Conservation (phyloP, 2,329 filamentous ascomycete genomes). For the Harringtonia aguacate region DNA sequence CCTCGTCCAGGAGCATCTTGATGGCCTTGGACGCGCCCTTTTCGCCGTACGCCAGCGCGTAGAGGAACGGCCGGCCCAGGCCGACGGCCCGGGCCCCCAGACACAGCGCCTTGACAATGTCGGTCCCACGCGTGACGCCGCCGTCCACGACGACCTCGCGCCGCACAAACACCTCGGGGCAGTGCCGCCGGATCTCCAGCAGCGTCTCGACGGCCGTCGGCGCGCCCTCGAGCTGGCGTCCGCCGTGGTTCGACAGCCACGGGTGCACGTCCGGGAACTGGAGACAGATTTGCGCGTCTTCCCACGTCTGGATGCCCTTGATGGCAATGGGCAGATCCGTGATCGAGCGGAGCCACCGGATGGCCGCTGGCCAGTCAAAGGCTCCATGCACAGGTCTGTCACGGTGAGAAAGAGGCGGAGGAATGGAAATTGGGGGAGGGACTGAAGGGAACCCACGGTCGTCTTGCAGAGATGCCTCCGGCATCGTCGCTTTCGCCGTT, state of each 20-base stretch:
- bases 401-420: conserved; percentile 15
- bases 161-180: conserved; percentile 31
- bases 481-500: not conserved
- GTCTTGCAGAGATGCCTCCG: too few relatives aligned
- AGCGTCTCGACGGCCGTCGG: conserved; percentile 37
- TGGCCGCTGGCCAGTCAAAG: not conserved
- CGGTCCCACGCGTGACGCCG: conserved; percentile 42
- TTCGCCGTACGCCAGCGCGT: conserved; percentile 2
- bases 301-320: conserved; percentile 47
- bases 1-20: not conserved
- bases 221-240: conserved; percentile 29
- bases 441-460: not conserved
- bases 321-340: conserved; percentile 36
- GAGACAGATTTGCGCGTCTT: conserved; percentile 41
- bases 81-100: conserved; percentile 11
- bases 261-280: conserved; percentile 41
- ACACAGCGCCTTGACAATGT: conserved; percentile 17
- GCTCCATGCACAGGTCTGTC: conserved; percentile 13
- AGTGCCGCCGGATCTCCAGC: conserved; percentile 20
- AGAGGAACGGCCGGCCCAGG: conserved; percentile 9
- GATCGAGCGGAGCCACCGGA: not conserved
- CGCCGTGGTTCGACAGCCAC: conserved; percentile 34
- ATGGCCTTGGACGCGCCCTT: not conserved
- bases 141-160: conserved; percentile 45
- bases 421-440: too few relatives aligned